Base-by-base conservation (phyloP, 352 stramenopile genomes). In the Blastocystis sp. region DNA sequence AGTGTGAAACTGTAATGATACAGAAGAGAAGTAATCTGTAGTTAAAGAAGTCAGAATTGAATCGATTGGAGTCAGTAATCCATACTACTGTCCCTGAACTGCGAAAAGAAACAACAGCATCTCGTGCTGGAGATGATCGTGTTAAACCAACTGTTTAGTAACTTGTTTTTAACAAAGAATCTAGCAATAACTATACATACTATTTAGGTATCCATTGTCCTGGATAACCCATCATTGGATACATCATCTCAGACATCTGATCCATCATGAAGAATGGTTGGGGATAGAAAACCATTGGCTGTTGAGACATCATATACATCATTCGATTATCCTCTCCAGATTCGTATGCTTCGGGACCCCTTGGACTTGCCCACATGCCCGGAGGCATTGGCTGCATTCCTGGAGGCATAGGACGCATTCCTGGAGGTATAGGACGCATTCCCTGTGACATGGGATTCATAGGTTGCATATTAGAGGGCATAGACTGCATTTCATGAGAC, bases 61-160 rank as follows among this genome's bases (percentile, higher is more conserved):
- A 94, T 11, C 91, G 94, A 66, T 92, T 98, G 44, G 93, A 98
- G 70, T 93, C 93, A 48, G 95, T 98, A 59, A 89, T 98, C 48
- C 94, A 91, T 48, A 92, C 93, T 64, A 94, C 97, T 27, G 95
- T 98, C 64, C 95, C 95, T 6, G 91, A 91, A 84, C 91, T 98
- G 87, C 93, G 95, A 53, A 92, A 95, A 70, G 92, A 96, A 91
- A 94, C 93, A 87, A 92, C 93, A 40, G 93, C 93, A 27, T 75
- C 82, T 40, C 42, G 87, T 33, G 30, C 30, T 6, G 77, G 77
- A 44, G 77, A 88, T 37, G 77, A 88, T 78, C 70, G 70, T 1
- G 11, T 51, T 5, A 15, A 22, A 42, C n/a, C n/a, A 6, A 81
- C 59, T 27, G 44, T 62, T 30, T 24, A n/a, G 27, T 81, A 7